Base-by-base conservation (phyloP, 192 early-diverging fungal genomes). In the Coemansia sp. region DNA sequence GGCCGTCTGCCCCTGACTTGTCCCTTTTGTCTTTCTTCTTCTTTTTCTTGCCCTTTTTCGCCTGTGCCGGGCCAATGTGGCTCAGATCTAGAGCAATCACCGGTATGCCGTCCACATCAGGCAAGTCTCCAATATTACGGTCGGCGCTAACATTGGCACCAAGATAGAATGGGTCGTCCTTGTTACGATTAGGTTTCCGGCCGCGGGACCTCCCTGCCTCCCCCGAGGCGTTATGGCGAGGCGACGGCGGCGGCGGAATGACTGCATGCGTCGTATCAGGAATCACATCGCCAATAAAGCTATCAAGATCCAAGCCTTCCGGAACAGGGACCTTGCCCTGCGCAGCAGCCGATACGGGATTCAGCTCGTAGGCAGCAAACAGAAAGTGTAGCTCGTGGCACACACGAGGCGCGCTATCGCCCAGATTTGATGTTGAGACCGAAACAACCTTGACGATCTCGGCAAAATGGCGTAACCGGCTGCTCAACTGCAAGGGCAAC, bases 301-400 rank as follows among this genome's bases (percentile, higher is more conserved):
- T 67, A 60, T 95, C 94, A 26, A 97, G 76, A 72, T 95, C 92
- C 45, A 98, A 71, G 10, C 89, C 93, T 8, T 93, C 90, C 9
- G 94, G 94, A 4, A 97, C 75, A 18, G 94, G 92, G 1, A 98
- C 94, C 70, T 92, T 91, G 64, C 85, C 86, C 77, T 98, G 96
- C 0, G 96, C 96, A 44, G 91, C 92, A 4, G 89, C 85, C 15
- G 93, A 93, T 0, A 98, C 94, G 2, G 95, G 95, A 59, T 94
- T 96, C 16, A 98, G 84, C 46, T 95, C 96, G 57, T 91, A 93
- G 10, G 75, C 84, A 63, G 92, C 88, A 72, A 92, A 96, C 35
- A 93, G 63, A 15, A 69, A 71, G 7, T 84, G 79, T n/a, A 95
- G 78, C 8, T 87, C 86, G 44, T 76, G 66, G 43, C 89, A 77